Conservation (phyloP, 2,329 filamentous ascomycete genomes). For the Phialophora verrucosa region DNA sequence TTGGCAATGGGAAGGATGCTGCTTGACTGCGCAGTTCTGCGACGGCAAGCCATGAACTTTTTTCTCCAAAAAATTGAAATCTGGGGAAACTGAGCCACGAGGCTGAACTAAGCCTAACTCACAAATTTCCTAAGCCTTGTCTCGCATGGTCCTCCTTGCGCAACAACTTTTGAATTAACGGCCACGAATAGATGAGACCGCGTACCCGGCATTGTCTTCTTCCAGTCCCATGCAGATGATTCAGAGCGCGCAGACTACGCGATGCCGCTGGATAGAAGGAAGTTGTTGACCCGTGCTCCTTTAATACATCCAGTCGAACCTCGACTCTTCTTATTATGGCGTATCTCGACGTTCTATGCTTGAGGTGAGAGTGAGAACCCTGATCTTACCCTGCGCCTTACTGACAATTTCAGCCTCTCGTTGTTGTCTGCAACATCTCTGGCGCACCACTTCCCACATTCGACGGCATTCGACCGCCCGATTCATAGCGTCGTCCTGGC, state of each 20-base stretch:
- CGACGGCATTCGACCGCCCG: constrained; percentile 54
- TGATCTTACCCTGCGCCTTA: background rate
- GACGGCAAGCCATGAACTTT: background rate
- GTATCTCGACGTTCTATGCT: constrained; percentile 23
- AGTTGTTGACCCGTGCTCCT: background rate
- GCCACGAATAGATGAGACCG: background rate
- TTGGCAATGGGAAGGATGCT: background rate
- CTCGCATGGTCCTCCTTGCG: background rate
- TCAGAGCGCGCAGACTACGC: constrained; percentile 7
- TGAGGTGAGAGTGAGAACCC: constrained; percentile 19
- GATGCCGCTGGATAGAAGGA: constrained; percentile 28
- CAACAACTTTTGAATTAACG: background rate
- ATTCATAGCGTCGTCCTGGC: constrained; percentile 51
- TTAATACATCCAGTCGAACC: background rate
- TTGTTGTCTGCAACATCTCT: constrained; percentile 46
- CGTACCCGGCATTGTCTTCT: too few relatives aligned
- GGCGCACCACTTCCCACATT: constrained; percentile 45
- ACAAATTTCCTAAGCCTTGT: background rate
- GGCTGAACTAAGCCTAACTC: constrained; percentile 1
- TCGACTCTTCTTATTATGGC: constrained; percentile 17
- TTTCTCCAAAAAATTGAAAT: constrained; percentile 31
- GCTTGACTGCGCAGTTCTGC: background rate
- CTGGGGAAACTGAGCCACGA: constrained; percentile 1
- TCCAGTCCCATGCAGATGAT: background rate
- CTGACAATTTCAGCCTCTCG: constrained; percentile 38